Base-by-base conservation (phyloP, 345 rosid species). In the Crucihimalaya himalaica region DNA sequence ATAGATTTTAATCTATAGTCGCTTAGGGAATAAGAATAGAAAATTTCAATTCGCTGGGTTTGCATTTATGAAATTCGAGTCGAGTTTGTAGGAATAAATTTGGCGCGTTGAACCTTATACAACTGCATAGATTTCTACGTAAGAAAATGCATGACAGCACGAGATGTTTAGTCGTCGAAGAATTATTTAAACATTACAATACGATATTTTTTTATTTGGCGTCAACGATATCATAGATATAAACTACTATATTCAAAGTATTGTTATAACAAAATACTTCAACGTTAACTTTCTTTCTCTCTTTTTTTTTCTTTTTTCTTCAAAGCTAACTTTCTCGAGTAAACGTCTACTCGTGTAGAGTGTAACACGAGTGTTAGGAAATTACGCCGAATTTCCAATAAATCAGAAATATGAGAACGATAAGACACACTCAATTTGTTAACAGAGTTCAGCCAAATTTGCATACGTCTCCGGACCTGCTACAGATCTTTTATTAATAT, bases 201-300 rank as follows among this genome's bases (percentile, higher is more conserved):
- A 58, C 7, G 2, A 8, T 45, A 56, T 6, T 45, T 6, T 13
- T 70, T 55, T 29, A 46, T 46, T 20, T 58, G 74, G 40, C n/a
- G 73, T 56, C 73, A 56, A 69, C 42, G 40, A 23, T 45, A 45
- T 5, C 20, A 8, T 3, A 40, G 8, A 27, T 5, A 53, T 25
- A 53, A 66, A 28, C 13, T 57, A 57, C 11, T 34, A 2, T 29
- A 46, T 56, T 23, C 25, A 23, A 23, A 23, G 4, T 45, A 47
- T 46, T 15, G n/a, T n/a, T n/a, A n/a, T n/a, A n/a, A n/a, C 7
- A 10, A 45, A 43, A 11, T 19, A 59, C 27, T 10, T 47, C 60
- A 47, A 71, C 60, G 50, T 68, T 47, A 70, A 70, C 74, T 70
- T 70, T 70, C 74, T n/a, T n/a, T n/a, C n/a, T n/a, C n/a, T n/a